Percentiles rank a stretch among this genome's conserved stretches.
Evolutionary conservation across 2,329 filamentous ascomycete genomes (phyloP).

Genomic region (Aspergillus ochraceus): DNA sequence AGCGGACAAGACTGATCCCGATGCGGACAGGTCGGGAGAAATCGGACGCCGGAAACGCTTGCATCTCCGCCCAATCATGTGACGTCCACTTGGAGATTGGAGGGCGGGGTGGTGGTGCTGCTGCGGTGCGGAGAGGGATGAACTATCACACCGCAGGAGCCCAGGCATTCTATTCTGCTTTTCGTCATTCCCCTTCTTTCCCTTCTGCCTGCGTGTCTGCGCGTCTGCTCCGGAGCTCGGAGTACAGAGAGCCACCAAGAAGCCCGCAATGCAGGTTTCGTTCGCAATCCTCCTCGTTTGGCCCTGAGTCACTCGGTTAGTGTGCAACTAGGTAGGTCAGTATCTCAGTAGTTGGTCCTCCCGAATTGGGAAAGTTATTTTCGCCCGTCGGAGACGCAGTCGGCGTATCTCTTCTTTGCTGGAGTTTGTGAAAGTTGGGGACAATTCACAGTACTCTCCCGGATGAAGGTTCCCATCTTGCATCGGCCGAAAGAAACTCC

Average conservation of each 20-base stretch:
- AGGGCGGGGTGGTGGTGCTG: neutral
- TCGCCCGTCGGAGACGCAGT: neutral
- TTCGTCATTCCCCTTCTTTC: too few species aligned
- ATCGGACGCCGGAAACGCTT: slow-evolving; percentile 19
- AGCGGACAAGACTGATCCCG: slow-evolving; percentile 24
- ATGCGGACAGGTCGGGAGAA: slow-evolving; percentile 23
- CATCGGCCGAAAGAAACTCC: too few species aligned
- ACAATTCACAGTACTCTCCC: too few species aligned
- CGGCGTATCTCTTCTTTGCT: neutral
- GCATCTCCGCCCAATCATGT: slow-evolving; percentile 29
- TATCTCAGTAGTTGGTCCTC: neutral
- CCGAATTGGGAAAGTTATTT: neutral
- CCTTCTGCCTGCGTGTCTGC: neutral
- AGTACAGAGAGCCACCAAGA: neutral
- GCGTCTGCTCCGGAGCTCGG: neutral
- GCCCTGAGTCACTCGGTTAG: too few species aligned
- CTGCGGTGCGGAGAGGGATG: neutral
- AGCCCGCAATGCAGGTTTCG: too few species aligned
- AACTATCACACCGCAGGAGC: too few species aligned
- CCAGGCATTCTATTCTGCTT: too few species aligned
- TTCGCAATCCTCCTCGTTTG: too few species aligned
- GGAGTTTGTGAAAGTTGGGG: too few species aligned
- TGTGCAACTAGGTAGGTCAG: too few species aligned
- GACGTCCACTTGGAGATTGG: slow-evolving; percentile 14
- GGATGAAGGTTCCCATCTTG: too few species aligned